Percentiles rank a stretch among this genome's conserved stretches.
Evolutionary conservation across 345 rosid species (phyloP).

Genomic region (Zanthoxylum bungeanum): DNA sequence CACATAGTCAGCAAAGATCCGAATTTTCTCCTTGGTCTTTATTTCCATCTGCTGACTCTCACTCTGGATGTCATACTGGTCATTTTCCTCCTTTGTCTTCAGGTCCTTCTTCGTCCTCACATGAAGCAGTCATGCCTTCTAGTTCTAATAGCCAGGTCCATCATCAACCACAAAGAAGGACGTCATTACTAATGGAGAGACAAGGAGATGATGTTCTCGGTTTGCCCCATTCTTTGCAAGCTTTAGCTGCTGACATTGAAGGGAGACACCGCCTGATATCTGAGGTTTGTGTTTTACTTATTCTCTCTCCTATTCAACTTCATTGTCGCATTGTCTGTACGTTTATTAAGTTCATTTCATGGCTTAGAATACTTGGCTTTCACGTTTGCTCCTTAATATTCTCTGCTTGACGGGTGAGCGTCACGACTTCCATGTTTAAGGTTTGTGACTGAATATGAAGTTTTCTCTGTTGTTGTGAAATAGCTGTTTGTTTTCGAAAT

Average conservation of each 20-base stretch:
- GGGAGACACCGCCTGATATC: constrained; percentile 69
- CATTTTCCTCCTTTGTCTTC: constrained; percentile 48
- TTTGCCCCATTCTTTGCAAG: constrained; percentile 56
- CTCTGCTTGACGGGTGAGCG: too few relatives aligned
- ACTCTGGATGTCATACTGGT: constrained; percentile 49
- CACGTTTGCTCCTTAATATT: too few relatives aligned
- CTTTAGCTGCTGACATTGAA: constrained; percentile 61
- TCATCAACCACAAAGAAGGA: constrained; percentile 48
- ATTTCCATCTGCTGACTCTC: constrained; percentile 57
- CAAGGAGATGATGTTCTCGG: constrained; percentile 50
- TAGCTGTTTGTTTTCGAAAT: not conserved
- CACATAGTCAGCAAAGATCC: constrained; percentile 44
- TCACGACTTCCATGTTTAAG: too few relatives aligned
- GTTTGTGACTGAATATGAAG: constrained; percentile 5
- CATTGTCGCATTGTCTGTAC: constrained; percentile 4
- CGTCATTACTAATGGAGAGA: constrained; percentile 50
- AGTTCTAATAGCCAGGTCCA: constrained; percentile 46
- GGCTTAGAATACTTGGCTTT: too few relatives aligned
- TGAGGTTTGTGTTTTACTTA: constrained; percentile 48
- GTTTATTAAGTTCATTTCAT: too few relatives aligned
- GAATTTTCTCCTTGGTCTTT: constrained; percentile 74
- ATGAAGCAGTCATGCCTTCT: constrained; percentile 44
- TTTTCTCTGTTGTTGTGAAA: not conserved
- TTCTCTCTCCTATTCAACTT: constrained; percentile 4
- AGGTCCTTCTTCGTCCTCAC: constrained; percentile 54